A percentile compares a stretch with the other conserved stretches of the same genome.
Conservation (phyloP, 2,329 filamentous ascomycete genomes). For the Beauveria rudraprayagi region DNA sequence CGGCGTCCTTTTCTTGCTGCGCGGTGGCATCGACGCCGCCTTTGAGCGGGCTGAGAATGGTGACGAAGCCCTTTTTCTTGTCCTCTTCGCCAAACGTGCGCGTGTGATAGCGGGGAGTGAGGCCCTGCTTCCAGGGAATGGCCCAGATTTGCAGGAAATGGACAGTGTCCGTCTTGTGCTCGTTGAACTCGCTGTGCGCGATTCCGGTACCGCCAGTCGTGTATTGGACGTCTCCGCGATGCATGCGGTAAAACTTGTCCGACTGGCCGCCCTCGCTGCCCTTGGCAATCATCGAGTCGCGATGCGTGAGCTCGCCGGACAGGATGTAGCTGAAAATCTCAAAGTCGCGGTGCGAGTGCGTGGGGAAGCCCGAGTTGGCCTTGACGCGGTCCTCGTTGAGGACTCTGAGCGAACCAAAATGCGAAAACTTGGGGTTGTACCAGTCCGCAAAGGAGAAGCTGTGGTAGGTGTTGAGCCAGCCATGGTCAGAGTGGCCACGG, state of each 20-base stretch:
- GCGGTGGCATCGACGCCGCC: constrained; percentile 53
- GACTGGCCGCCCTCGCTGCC: constrained; percentile 50
- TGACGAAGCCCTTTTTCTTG: constrained; percentile 63
- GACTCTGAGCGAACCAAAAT: constrained; percentile 71
- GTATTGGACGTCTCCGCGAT: constrained; percentile 79
- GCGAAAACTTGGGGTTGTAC: constrained; percentile 58
- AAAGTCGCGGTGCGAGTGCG: constrained; percentile 77
- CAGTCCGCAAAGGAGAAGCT: constrained; percentile 74
- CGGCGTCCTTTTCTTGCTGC: constrained; percentile 55
- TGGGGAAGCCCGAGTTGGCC: constrained; percentile 68
- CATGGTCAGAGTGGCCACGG: constrained; percentile 72
- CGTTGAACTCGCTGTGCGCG: constrained; percentile 75
- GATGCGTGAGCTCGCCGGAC: constrained; percentile 78
- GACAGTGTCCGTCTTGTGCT: constrained; percentile 60
- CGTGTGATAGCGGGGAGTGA: constrained; percentile 71
- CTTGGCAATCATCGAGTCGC: constrained; percentile 74
- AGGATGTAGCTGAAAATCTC: constrained; percentile 87
- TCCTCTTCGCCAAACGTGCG: constrained; percentile 62
- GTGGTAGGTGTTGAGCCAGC: constrained; percentile 83
- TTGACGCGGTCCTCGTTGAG: constrained; percentile 84
- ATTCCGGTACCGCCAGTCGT: constrained; percentile 79
- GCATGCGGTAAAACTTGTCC: constrained; percentile 63
- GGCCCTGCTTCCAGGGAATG: constrained; percentile 63
- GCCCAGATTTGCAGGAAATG: constrained; percentile 91
- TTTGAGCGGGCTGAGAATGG: constrained; percentile 68